Conservation (phyloP, 495 filamentous ascomycete species). For the Neurospora sublineolata region DNA sequence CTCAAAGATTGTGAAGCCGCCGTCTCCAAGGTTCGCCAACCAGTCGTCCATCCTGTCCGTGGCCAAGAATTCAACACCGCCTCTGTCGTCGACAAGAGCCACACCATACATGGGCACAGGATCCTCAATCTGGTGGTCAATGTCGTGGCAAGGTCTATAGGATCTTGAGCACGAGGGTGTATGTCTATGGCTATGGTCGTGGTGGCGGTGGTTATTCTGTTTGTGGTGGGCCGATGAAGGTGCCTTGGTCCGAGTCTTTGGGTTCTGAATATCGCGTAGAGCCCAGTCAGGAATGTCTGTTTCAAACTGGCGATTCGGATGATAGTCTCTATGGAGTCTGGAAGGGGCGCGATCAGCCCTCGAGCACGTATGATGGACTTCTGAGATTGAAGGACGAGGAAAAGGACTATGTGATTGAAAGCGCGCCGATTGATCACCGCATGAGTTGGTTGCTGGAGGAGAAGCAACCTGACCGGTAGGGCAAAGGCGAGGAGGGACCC, state of each 20-base stretch:
- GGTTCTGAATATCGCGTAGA: neutral
- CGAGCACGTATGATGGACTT: neutral
- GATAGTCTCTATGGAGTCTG: neutral
- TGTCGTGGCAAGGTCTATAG: neutral
- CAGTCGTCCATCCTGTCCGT: neutral
- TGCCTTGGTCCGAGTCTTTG: neutral
- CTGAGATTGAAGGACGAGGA: neutral
- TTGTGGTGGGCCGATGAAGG: neutral
- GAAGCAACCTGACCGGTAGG: neutral
- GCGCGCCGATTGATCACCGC: neutral
- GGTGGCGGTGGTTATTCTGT: neutral
- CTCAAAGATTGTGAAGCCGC: neutral
- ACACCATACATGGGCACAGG: neutral
- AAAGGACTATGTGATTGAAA: neutral
- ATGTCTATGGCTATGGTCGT: neutral
- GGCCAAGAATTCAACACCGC: neutral
- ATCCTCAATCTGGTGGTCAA: neutral
- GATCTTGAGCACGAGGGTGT: neutral
- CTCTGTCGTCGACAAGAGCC: neutral
- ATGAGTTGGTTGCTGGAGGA: neutral
- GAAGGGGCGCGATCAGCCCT: neutral
- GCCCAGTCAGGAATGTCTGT: neutral
- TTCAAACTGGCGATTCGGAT: neutral
- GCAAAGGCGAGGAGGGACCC: neutral
- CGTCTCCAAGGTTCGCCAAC: neutral